Evolutionary conservation across 495 filamentous ascomycete genomes (phyloP).

Genomic region (Tuber brumale): DNA sequence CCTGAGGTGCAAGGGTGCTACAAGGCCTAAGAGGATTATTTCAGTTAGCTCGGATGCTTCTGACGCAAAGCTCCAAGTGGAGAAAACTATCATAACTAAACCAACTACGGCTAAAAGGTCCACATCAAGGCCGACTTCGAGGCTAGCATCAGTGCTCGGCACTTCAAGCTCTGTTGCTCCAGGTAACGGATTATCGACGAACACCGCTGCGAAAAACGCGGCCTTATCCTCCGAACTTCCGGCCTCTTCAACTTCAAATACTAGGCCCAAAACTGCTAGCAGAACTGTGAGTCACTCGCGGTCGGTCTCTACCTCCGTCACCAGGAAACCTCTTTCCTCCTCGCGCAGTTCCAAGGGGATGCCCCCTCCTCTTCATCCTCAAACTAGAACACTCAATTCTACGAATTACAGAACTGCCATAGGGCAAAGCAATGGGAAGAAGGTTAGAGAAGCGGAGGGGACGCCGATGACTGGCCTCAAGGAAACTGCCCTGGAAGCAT

Average conservation of each 20-base stretch:
- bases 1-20: neutral
- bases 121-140: neutral
- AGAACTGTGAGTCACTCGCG: constrained; percentile 20
- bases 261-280: constrained; percentile 8
- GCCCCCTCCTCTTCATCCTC: constrained; percentile 7
- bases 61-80: neutral
- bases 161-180: neutral
- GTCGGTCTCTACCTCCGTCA: constrained; percentile 23
- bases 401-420: constrained; percentile 31
- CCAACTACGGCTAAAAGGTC: constrained; percentile 16
- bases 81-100: constrained; percentile 14
- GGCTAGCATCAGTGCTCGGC: neutral
- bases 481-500: constrained; percentile 34
- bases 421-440: constrained; percentile 28
- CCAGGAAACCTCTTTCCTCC: constrained; percentile 19
- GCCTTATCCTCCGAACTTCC: constrained; percentile 34
- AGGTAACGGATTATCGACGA: constrained; percentile 11
- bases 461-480: constrained; percentile 11
- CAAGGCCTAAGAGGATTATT: constrained; percentile 15
- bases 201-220: constrained; percentile 26
- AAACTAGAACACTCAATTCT: constrained; percentile 17
- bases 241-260: constrained; percentile 28
- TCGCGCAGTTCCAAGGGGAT: constrained; percentile 3
- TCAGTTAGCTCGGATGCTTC: constrained; percentile 5
- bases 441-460: constrained; percentile 26